Evolutionary conservation across 2,329 filamentous ascomycete genomes (phyloP), one percentile per base, ranked within the genome.

Genomic region (Ophiocordyceps camponoti-floridani): DNA sequence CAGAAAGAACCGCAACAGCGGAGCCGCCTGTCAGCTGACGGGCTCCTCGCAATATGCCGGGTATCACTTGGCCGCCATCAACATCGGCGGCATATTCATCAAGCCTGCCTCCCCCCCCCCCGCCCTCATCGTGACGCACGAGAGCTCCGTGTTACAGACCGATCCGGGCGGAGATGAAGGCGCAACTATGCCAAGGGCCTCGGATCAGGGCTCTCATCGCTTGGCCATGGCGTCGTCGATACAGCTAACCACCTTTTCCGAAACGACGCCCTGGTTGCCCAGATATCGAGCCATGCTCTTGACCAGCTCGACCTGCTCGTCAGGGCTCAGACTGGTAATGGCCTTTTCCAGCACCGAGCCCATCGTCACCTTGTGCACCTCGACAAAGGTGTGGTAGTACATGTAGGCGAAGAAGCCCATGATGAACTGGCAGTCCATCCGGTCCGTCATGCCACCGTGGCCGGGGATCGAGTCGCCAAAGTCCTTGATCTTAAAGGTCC

Each of bases 371-470:
- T 89, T 86, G 69, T 94, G 79, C 7, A 86, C 72, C 4, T 88
- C 88, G 56, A 98, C 89, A 62, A 98, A 98, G 57, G 84, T 91
- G 62, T 95, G 88, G 66, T 93, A 98, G 67, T 98, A 98, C 75
- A 98, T 88, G 68, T 87, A 96, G 14, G 89, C 78, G 56, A 98
- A 96, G 64, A 94, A 91, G 9, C 91, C 91, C 91, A 98, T 98
- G 68, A 96, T 96, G 67, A 98, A 98, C 60, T 98, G 91, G 62
- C 91, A 98, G 60, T 98, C 91, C 89, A 98, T 96, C 49, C 91
- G 84, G 60, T 98, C 91, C 14, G 91, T 98, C 67, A 98, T 96
- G 53, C 91, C 91, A 48, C 91, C 91, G 56, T 98, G 91, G 19
- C 91, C 91, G 1, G 91, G 91, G 53, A 98, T 98, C 1, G 87